Evolutionary conservation across 2,329 filamentous ascomycete genomes (phyloP).

Genomic region (Colletotrichum cereale): DNA sequence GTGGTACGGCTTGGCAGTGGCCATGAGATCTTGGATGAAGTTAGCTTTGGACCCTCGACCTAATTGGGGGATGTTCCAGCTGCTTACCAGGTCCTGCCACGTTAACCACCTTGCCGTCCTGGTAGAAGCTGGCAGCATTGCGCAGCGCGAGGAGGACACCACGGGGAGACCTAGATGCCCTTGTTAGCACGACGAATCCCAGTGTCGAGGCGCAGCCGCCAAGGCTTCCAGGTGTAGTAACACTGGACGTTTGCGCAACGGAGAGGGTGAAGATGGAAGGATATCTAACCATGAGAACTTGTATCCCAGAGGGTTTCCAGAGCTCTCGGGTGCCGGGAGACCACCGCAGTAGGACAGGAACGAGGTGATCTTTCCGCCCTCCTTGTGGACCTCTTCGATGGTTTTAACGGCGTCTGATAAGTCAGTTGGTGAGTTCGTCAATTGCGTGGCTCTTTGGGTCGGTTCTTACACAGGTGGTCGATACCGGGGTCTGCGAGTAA

Average conservation of each 20-base stretch:
- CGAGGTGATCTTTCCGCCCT: conserved; percentile 84
- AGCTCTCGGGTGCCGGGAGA: conserved; percentile 67
- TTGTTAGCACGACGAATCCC: not conserved
- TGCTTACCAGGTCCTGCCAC: conserved; percentile 15
- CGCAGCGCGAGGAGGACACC: conserved; percentile 6
- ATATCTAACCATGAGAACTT: conserved; percentile 8
- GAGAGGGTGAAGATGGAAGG: not conserved
- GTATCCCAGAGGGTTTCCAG: conserved; percentile 11
- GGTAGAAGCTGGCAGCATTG: conserved; percentile 21
- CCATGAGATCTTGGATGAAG: conserved; percentile 19
- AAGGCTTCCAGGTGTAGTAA: not conserved
- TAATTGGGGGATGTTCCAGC: not conserved
- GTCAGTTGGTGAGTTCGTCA: conserved; percentile 48
- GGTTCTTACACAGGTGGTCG: conserved; percentile 67
- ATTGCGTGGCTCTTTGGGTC: conserved; percentile 51
- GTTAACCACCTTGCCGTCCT: conserved; percentile 23
- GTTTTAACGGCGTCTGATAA: conserved; percentile 83
- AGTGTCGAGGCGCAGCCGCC: not conserved
- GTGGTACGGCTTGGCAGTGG: conserved; percentile 30
- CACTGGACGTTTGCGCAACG: not conserved
- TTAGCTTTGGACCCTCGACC: not conserved
- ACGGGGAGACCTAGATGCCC: not conserved
- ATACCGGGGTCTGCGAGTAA: conserved; percentile 72
- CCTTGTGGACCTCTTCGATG: conserved; percentile 86
- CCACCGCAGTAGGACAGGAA: conserved; percentile 91